Percentiles rank a stretch among this genome's conserved stretches.
Evolutionary conservation across 768 basidiomycete species (phyloP).

Genomic region (Xerocomellus chrysenteron): DNA sequence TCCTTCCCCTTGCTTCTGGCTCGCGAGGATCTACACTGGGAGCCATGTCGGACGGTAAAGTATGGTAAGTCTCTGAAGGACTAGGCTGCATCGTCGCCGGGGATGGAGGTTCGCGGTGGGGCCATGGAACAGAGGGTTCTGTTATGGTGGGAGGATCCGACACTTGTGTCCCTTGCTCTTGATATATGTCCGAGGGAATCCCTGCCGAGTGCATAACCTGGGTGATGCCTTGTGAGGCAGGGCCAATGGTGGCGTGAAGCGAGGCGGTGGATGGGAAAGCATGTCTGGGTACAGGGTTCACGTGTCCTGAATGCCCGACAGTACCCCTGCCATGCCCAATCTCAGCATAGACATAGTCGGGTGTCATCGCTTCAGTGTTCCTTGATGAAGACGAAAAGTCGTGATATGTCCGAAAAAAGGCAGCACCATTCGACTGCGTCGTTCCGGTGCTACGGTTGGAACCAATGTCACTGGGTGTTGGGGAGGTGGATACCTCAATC

Average conservation of each 20-base stretch:
- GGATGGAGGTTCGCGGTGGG: constrained; percentile 43
- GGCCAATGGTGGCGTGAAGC: constrained; percentile 18
- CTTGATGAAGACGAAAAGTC: constrained; percentile 41
- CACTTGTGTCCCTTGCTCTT: constrained; percentile 10
- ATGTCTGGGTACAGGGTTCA: constrained; percentile 22
- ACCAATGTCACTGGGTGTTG: constrained; percentile 59
- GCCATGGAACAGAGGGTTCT: constrained; percentile 40
- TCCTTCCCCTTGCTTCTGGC: constrained; percentile 52
- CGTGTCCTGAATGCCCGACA: constrained; percentile 17
- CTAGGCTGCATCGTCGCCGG: constrained; percentile 33
- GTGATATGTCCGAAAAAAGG: constrained; percentile 62
- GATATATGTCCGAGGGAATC: constrained; percentile 22
- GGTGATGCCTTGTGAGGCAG: constrained; percentile 32
- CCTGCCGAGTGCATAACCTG: constrained; percentile 38
- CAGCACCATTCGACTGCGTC: constrained; percentile 53
- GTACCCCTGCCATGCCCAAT: constrained; percentile 71
- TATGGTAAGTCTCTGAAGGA: constrained; percentile 42
- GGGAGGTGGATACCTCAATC: constrained; percentile 59
- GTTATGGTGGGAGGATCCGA: constrained; percentile 11
- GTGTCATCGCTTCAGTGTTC: constrained; percentile 60
- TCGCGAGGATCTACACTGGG: constrained; percentile 29
- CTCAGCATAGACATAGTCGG: constrained; percentile 73
- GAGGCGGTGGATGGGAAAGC: constrained; percentile 21
- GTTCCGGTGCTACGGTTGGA: constrained; percentile 54
- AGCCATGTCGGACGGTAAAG: constrained; percentile 35